phyloP scores from a whole-genome alignment of 192 early-diverging fungal species.

The Podila epicladia region DNA sequence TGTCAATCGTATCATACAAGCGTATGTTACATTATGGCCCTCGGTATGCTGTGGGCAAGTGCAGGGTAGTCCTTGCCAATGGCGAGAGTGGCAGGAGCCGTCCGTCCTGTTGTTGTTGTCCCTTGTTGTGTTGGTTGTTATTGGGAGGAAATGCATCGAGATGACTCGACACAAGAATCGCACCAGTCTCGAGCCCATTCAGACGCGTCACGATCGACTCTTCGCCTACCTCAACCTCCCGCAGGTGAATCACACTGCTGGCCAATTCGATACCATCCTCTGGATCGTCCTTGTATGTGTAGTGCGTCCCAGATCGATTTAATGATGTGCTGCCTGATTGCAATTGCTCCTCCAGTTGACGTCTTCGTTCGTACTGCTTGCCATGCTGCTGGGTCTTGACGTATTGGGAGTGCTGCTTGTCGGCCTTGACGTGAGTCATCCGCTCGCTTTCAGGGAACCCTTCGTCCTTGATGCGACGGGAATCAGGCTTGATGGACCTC shows the following conservation, averaged over 20 bases:
- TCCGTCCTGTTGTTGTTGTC: background rate
- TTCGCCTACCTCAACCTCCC: conserved; percentile 36
- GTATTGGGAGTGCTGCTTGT: conserved; percentile 29
- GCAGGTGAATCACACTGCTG: conserved; percentile 13
- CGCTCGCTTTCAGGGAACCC: conserved; percentile 22
- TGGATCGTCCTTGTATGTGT: conserved; percentile 3
- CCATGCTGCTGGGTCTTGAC: conserved; percentile 22
- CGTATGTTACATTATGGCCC: background rate
- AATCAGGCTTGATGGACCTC: background rate
- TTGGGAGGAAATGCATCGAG: background rate
- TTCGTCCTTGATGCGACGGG: background rate
- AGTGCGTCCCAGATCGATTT: background rate
- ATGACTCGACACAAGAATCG: conserved; percentile 21
- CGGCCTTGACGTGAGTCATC: conserved; percentile 16
- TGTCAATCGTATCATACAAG: too few species aligned
- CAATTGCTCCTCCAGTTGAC: background rate
- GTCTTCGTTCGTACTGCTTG: conserved; percentile 27
- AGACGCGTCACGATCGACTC: conserved; percentile 17
- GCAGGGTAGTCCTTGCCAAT: background rate
- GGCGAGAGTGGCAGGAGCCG: background rate
- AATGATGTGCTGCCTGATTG: background rate
- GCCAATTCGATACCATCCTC: conserved; percentile 14
- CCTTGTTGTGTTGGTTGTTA: background rate
- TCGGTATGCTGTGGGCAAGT: background rate
- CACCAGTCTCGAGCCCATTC: conserved; percentile 8